These are phyloP conservation scores for Jamesozyma gamospora DNA, from an alignment of 805 yeast species.

Conservation along the genomic window DNA sequence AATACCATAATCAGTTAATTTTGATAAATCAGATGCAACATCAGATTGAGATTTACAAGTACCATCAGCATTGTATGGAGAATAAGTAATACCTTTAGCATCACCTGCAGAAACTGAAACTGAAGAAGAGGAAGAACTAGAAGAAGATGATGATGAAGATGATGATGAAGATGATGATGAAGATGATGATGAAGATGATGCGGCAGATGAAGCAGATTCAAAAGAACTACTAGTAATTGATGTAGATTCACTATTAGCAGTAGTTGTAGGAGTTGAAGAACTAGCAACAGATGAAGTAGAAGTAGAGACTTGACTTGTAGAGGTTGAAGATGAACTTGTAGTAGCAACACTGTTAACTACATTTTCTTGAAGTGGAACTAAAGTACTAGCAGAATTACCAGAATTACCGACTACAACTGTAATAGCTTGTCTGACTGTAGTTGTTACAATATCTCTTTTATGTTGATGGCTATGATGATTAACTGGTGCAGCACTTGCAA, in stretches of 20 bases:
- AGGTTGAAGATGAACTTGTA: too few relatives aligned
- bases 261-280: conserved; percentile 7
- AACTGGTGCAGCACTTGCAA: conserved; percentile 6
- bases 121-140: conserved; percentile 27
- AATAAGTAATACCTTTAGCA: conserved; percentile 68
- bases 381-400: conserved; percentile 3
- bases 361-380: conserved; percentile 14
- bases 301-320: too few relatives aligned
- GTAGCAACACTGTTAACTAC: conserved; percentile 25
- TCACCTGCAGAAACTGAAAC: conserved; percentile 32
- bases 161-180: conserved; percentile 25
- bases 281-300: conserved; percentile 23
- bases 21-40: conserved; percentile 50
- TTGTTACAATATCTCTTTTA: conserved; percentile 44
- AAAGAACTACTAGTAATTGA: conserved; percentile 13
- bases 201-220: conserved; percentile 10
- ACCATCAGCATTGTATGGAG: conserved; percentile 65
- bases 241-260: conserved; percentile 3
- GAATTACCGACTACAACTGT: conserved; percentile 13
- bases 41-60: conserved; percentile 52
- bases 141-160: conserved; percentile 27
- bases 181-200: conserved; percentile 8
- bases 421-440: conserved; percentile 35
- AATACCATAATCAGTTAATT: conserved; percentile 42
- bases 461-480: conserved; percentile 4